Evolutionary conservation across 1,139 yeast genomes (phyloP).

Genomic region (Lodderomyces parapsilosis): DNA sequence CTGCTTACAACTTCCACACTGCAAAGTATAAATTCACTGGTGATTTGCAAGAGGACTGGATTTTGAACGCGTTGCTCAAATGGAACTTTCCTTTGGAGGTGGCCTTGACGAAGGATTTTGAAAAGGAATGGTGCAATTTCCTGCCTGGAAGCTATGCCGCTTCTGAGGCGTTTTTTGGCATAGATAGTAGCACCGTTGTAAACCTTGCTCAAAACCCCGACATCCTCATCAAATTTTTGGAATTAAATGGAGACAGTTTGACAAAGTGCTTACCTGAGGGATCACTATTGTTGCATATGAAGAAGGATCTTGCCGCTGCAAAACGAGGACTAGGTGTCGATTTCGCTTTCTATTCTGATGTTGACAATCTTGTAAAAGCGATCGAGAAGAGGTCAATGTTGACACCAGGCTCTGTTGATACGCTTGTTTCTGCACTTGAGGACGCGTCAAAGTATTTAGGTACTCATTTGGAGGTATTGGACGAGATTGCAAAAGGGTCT

Average conservation of each 20-base stretch:
- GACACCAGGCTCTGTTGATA: neutral
- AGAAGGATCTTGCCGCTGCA: neutral
- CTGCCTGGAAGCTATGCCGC: neutral
- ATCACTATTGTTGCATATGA: neutral
- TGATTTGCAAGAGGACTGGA: constrained; percentile 1
- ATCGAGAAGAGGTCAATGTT: neutral
- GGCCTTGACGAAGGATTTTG: neutral
- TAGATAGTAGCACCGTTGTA: neutral
- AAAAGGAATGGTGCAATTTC: neutral
- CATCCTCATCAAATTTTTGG: neutral
- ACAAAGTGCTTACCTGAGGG: neutral
- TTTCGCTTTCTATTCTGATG: neutral
- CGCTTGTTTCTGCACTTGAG: neutral
- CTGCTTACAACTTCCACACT: neutral
- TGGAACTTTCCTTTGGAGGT: neutral
- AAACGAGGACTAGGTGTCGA: neutral
- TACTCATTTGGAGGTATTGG: constrained; percentile 11
- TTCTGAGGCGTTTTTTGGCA: neutral
- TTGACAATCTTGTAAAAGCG: neutral
- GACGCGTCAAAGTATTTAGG: constrained; percentile 12
- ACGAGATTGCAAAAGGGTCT: constrained; percentile 9
- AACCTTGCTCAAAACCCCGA: neutral
- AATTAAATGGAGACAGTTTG: constrained; percentile 1
- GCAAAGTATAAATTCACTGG: neutral
- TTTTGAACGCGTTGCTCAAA: neutral